Evolutionary conservation across 2,329 filamentous ascomycete genomes (phyloP), one percentile per base, ranked within the genome.

Genomic region (Dothideomycetes sp.): DNA sequence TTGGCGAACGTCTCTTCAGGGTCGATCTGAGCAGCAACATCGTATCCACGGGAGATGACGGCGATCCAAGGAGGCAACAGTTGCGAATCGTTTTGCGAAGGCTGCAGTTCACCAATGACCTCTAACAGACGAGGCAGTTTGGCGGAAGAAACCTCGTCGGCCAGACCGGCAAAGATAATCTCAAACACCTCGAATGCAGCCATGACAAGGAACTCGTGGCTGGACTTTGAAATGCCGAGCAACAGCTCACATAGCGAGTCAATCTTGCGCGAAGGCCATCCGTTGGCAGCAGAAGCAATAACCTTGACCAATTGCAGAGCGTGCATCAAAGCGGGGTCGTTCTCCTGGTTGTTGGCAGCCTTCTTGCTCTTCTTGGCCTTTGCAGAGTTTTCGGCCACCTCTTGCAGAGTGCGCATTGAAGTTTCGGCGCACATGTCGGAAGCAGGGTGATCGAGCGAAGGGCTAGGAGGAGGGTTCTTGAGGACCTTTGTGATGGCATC

Each of bases 111-210:
- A 10, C 82, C 80, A 51, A 98, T 94, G 38, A 91, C 87, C 49
- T 94, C 87, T 53, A 96, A 74, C 10, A 98, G 73, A 43, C 84
- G 77, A 3, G 88, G 87, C 10, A 98, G 72, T 64, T 96, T 98
- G 1, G 85, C 76, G 3, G 87, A 93, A 0, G 88, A 84, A 34
- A 88, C 73, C 50, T 94, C 86, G 50, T 88, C 82, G 12, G 80
- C 76, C 82, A 98, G 88, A 6, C 87, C 83, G 52, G 83, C 82
- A 50, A 98, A 96, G 31, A 96, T 94, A 60, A 94, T 82, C 61
- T 98, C 91, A 54, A 98, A 98, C 4, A 96, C 89, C 50, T 95
- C 89, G 53, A 98, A 95, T 0, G 88, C 84, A 9, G 85, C 82
- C 81, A 96, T 93, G 22, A 88, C 94, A 69, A 98, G 80, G 60